Base-by-base conservation (phyloP, 2,329 filamentous ascomycete genomes). In the Anthostomella pinea region DNA sequence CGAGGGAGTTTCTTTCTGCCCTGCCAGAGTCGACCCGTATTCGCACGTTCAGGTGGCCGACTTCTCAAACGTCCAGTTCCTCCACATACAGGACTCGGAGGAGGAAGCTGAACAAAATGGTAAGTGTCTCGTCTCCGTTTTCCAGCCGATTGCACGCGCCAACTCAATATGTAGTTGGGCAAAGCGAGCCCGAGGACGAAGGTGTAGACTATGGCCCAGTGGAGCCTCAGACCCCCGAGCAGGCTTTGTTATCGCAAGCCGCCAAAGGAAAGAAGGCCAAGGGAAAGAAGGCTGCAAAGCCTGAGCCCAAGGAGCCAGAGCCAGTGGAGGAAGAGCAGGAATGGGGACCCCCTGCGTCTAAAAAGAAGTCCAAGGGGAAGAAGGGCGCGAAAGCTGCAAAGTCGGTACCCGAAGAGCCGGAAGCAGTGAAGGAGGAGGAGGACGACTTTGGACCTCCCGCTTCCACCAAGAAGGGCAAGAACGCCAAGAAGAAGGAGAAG, bases 61-160 rank as follows among this genome's bases (percentile, higher is more conserved):
- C 37, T 56, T 40, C 30, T 49, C 52, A 14, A 30, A 48, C 14
- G 15, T 56, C 33, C 42, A 47, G 36, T 52, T 41, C 42, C 17
- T 35, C 22, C 2, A 36, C 9, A 9, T 38, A 23, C 16, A 42
- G 20, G 19, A 42, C 20, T 46, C 51, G 20, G 49, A 49, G 22
- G 35, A 41, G 21, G 49, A 52, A 18, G 20, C 26, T 33, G 48
- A 52, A 17, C 23, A 48, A 21, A 20, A 48, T 50, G 53, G 55
- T 56, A 52, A 29, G 46, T 44, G 22, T 29, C 6, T 24, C 26
- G 14, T 32, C 21, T 22, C 13, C 16, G 21, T 11, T 41, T 8
- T 31, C 32, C 8, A 33, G 4, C 19, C 21, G 20, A 32, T 35
- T 45, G 43, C 33, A 25, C 11, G 22, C 35, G 42, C 52, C 52